phyloP scores from a whole-genome alignment of 768 basidiomycete species.

The Calocera cornea region DNA sequence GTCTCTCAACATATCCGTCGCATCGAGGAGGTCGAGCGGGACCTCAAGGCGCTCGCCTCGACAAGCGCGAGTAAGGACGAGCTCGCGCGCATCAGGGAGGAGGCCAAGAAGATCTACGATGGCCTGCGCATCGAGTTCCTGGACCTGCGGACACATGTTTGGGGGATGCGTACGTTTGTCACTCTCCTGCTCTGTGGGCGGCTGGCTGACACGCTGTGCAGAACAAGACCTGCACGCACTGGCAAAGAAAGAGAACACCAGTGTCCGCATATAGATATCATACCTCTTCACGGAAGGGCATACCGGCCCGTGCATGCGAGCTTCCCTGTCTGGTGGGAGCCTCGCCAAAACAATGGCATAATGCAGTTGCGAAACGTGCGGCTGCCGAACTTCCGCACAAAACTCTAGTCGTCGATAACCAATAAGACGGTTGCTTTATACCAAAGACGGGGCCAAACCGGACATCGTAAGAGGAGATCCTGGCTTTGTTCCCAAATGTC shows the following conservation, averaged over 20 bases:
- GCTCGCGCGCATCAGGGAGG: slow-evolving; percentile 54
- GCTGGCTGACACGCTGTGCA: slow-evolving; percentile 20
- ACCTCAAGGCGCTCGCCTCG: slow-evolving; percentile 59
- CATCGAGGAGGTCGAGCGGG: slow-evolving; percentile 82
- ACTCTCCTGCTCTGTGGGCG: not conserved
- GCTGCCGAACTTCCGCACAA: no score
- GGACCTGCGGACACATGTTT: slow-evolving; percentile 66
- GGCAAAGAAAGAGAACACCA: slow-evolving; percentile 50
- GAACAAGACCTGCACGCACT: slow-evolving; percentile 71
- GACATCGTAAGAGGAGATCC: no score
- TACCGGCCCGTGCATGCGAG: no score
- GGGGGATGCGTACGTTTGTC: slow-evolving; percentile 65
- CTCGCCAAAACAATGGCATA: no score
- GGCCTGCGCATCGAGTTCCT: slow-evolving; percentile 73
- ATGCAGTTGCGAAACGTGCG: no score
- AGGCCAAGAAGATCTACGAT: slow-evolving; percentile 78
- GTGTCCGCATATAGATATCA: slow-evolving; percentile 37
- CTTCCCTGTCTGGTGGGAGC: no score
- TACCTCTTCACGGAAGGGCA: not conserved
- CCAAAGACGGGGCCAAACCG: no score
- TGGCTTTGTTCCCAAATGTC: no score
- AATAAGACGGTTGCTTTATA: no score
- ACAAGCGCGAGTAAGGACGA: slow-evolving; percentile 67
- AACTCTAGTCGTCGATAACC: no score
- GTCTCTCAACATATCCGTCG: slow-evolving; percentile 69